phyloP scores from a whole-genome alignment of 2,329 filamentous ascomycete species.

The Cladosporium sp. region DNA sequence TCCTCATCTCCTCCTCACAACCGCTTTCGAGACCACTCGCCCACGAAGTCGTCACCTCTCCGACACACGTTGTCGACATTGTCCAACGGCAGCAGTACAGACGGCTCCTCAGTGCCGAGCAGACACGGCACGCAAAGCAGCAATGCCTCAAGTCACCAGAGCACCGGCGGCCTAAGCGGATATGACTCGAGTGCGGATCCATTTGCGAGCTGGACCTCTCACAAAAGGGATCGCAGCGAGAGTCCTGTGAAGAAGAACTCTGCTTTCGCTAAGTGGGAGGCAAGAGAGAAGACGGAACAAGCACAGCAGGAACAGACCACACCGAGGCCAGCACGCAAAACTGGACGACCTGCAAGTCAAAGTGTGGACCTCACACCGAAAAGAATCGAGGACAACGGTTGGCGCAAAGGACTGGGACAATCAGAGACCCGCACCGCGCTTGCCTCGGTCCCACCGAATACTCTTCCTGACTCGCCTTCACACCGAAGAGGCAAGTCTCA shows the following conservation, averaged over 20 bases:
- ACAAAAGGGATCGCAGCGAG: constrained; percentile 31
- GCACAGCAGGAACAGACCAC: constrained; percentile 14
- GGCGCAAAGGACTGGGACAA: constrained; percentile 26
- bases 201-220: constrained; percentile 25
- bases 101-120: constrained; percentile 24
- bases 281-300: constrained; percentile 24
- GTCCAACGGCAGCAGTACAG: constrained; percentile 31
- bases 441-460: constrained; percentile 27
- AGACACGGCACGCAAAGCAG: constrained; percentile 27
- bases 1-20: constrained; percentile 30
- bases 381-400: constrained; percentile 31
- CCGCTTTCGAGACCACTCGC: constrained; percentile 29
- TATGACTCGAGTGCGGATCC: constrained; percentile 27
- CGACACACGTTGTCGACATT: constrained; percentile 32
- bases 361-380: constrained; percentile 21
- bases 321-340: constrained; percentile 7
- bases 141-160: constrained; percentile 25
- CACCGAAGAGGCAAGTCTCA: constrained; percentile 20
- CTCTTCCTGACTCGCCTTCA: constrained; percentile 19
- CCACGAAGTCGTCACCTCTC: constrained; percentile 31
- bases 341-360: constrained; percentile 4
- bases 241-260: constrained; percentile 35
- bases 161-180: constrained; percentile 20
- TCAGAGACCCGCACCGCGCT: constrained; percentile 28
- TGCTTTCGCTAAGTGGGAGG: constrained; percentile 26